phyloP scores from a whole-genome alignment of 768 basidiomycete species.

The Boletus vinaceobasis region DNA sequence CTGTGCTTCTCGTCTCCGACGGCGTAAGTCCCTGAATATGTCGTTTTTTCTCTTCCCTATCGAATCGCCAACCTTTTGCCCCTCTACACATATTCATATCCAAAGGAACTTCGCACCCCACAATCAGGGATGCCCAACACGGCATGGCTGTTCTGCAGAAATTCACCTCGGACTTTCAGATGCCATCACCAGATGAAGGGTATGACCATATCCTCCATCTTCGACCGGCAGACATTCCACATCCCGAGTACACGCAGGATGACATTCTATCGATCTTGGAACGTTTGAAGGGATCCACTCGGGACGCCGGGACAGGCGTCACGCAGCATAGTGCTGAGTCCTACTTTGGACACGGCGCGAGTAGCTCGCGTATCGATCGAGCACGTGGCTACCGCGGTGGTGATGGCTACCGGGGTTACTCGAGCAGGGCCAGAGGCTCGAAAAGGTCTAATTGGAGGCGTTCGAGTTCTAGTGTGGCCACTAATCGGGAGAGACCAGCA shows the following conservation, averaged over 20 bases:
- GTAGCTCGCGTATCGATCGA: constrained; percentile 7
- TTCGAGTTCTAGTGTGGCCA: constrained; percentile 4
- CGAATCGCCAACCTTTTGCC: constrained; percentile 5
- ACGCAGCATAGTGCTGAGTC: constrained; percentile 5
- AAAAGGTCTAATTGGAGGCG: constrained; percentile 18
- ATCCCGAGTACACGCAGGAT: constrained; percentile 46
- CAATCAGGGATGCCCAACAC: constrained; percentile 59
- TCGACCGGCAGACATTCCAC: constrained; percentile 35
- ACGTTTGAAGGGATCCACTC: constrained; percentile 39
- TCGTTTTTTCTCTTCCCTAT: constrained; percentile 1
- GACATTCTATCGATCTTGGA: constrained; percentile 52
- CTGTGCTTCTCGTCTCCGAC: constrained; percentile 57
- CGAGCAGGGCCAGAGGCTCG: constrained; percentile 16
- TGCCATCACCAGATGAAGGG: constrained; percentile 58
- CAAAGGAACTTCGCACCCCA: constrained; percentile 71
- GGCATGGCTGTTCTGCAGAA: constrained; percentile 60
- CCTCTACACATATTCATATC: constrained; percentile 13
- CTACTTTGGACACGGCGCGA: constrained; percentile 8
- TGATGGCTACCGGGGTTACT: constrained; percentile 15
- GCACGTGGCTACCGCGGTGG: constrained; percentile 22
- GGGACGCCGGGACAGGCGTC: constrained; percentile 10
- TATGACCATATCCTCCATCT: constrained; percentile 54
- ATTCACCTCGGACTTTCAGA: constrained; percentile 59
- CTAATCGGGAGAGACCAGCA: constrained; percentile 16
- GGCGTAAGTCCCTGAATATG: constrained; percentile 45